Conservation (phyloP, 441 rosid genomes). For the Jatropha podagrica region DNA sequence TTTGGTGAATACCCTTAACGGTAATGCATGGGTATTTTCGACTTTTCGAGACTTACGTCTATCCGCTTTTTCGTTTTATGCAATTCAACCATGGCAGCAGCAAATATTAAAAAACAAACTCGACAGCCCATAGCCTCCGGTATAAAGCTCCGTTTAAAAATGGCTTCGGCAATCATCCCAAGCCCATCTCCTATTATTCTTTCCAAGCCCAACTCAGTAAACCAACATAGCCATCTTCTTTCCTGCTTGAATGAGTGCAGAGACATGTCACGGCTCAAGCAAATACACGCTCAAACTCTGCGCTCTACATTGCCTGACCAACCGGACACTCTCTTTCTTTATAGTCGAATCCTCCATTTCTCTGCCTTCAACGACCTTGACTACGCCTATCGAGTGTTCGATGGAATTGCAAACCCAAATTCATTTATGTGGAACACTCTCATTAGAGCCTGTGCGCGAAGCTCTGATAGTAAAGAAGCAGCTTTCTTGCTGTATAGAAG, state of each 20-base stretch:
- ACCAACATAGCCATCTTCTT: conserved; percentile 46
- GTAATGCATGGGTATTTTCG: no score
- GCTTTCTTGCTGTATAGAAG: conserved; percentile 43
- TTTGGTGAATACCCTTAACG: no score
- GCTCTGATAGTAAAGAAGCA: conserved; percentile 44
- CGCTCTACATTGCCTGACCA: conserved; percentile 54
- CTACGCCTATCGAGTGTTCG: conserved; percentile 53
- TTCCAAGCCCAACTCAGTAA: conserved; percentile 22
- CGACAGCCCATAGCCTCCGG: no score
- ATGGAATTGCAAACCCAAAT: conserved; percentile 46
- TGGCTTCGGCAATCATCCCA: conserved; percentile 32
- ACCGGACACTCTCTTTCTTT: conserved; percentile 50
- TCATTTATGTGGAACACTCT: conserved; percentile 68
- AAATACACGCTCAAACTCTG: conserved; percentile 71
- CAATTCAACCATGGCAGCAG: no score
- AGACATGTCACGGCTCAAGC: conserved; percentile 48
- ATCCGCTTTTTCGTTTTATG: no score
- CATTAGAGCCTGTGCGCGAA: conserved; percentile 51
- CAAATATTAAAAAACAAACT: no score
- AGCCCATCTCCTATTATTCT: conserved; percentile 38
- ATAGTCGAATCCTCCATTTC: conserved; percentile 65
- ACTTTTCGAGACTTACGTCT: no score
- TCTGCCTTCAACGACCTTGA: conserved; percentile 46
- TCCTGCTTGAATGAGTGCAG: conserved; percentile 38
- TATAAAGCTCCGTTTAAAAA: no score